Percentiles rank a stretch among this genome's conserved stretches.
Conservation (phyloP, 352 stramenopile species). For the Phytophthora foliorum region DNA sequence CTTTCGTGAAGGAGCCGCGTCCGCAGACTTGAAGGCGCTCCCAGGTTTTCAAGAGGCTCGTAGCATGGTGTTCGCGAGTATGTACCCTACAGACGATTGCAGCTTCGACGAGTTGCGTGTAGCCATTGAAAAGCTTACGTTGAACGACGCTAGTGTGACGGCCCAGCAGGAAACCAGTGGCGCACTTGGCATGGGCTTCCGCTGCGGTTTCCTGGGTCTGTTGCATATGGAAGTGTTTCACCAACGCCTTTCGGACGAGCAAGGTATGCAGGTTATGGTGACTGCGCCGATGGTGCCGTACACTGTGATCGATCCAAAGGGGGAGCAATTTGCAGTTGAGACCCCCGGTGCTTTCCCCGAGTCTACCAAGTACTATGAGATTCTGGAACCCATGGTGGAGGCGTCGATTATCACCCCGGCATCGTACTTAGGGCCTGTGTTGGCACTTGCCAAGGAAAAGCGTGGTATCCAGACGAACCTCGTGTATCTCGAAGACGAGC, state of each 20-base stretch:
- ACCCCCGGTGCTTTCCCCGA: constrained; percentile 82
- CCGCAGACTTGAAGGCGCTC: constrained; percentile 60
- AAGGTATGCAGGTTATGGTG: constrained; percentile 97
- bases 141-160: constrained; percentile 98
- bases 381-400: constrained; percentile 97
- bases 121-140: constrained; percentile 95
- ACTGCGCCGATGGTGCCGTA: constrained; percentile 99
- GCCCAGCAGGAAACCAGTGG: constrained; percentile 96
- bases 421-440: constrained; percentile 96
- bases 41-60: constrained; percentile 86
- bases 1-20: constrained; percentile 68
- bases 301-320: constrained; percentile 81
- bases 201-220: constrained; percentile 97
- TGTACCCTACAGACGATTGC: constrained; percentile 97
- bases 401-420: constrained; percentile 97
- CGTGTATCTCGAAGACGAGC: constrained; percentile 95
- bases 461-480: constrained; percentile 93
- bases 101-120: constrained; percentile 97
- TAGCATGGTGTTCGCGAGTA: constrained; percentile 99
- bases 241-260: constrained; percentile 98
- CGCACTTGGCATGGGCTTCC: constrained; percentile 95
- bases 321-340: constrained; percentile 57
- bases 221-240: constrained; percentile 99
- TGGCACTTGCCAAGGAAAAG: constrained; percentile 95
- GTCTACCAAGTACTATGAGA: constrained; percentile 89